Evolutionary conservation across 768 basidiomycete genomes (phyloP).

Genomic region (Naganishia randhawae): DNA sequence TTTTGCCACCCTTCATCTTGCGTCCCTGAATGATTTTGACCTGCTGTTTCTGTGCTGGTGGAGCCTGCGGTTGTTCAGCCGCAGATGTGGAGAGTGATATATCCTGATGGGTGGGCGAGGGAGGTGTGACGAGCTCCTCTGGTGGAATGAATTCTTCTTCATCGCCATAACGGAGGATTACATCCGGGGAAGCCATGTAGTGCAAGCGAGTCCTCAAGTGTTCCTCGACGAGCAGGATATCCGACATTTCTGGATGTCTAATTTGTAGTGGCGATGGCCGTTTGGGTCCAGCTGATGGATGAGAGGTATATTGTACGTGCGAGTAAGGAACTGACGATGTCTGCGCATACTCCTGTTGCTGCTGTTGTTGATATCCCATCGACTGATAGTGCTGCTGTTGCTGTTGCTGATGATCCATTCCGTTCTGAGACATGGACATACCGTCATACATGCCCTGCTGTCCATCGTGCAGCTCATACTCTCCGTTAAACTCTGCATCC

Average conservation of each 20-base stretch:
- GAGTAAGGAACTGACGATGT: constrained; percentile 7
- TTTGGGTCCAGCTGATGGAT: constrained; percentile 5
- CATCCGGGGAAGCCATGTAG: constrained; percentile 49
- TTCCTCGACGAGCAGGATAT: constrained; percentile 50
- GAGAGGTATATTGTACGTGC: constrained; percentile 13
- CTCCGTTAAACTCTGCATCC: constrained; percentile 1
- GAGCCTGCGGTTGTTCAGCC: neutral
- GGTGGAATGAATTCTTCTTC: constrained; percentile 30
- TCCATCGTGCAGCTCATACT: constrained; percentile 8
- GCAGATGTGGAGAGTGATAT: neutral
- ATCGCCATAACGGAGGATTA: constrained; percentile 30
- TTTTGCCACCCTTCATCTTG: constrained; percentile 29
- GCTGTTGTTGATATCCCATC: constrained; percentile 22
- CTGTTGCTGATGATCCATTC: constrained; percentile 19
- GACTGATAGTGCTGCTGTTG: constrained; percentile 15
- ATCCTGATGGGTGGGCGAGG: constrained; percentile 6
- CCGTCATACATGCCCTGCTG: constrained; percentile 6
- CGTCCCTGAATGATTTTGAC: constrained; percentile 25
- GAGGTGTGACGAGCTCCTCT: constrained; percentile 24
- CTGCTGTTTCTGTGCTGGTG: constrained; percentile 18
- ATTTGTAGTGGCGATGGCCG: constrained; percentile 38
- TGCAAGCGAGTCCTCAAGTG: constrained; percentile 48
- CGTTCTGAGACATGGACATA: constrained; percentile 23
- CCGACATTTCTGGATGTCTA: constrained; percentile 50
- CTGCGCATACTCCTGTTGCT: constrained; percentile 19